A percentile compares a stretch with the other conserved stretches of the same genome.
Conservation (phyloP, 1,139 yeast genomes). For the Candida pseudoviswanathii region DNA sequence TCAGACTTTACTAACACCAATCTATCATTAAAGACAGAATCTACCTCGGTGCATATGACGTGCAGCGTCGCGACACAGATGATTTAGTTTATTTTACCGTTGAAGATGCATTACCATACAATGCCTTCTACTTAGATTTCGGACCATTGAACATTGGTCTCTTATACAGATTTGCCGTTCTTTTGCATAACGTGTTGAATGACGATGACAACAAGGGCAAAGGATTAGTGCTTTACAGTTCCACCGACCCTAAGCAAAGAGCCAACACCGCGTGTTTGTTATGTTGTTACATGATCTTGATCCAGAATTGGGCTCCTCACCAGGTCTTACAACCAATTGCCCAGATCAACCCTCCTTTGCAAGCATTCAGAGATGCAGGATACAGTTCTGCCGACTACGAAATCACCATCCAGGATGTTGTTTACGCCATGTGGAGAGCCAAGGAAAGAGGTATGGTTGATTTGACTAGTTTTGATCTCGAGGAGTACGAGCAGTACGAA, state of each 20-base stretch:
- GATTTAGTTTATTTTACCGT: conserved; percentile 86
- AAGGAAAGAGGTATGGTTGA: conserved; percentile 90
- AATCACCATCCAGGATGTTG: conserved; percentile 89
- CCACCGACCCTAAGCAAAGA: conserved; percentile 77
- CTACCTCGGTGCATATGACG: conserved; percentile 87
- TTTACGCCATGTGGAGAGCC: conserved; percentile 98
- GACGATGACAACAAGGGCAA: conserved; percentile 83
- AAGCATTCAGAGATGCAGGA: conserved; percentile 96
- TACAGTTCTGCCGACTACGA: conserved; percentile 94
- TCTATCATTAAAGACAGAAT: conserved; percentile 59
- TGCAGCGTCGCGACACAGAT: conserved; percentile 73
- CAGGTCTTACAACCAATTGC: conserved; percentile 93
- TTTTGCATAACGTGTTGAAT: conserved; percentile 85
- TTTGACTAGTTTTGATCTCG: conserved; percentile 83
- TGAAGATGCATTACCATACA: conserved; percentile 89
- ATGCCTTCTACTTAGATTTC: conserved; percentile 91
- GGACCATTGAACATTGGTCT: conserved; percentile 96
- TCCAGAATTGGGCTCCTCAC: conserved; percentile 98
- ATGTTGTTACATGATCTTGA: conserved; percentile 92
- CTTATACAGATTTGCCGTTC: conserved; percentile 91
- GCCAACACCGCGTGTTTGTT: conserved; percentile 94
- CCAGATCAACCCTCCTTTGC: conserved; percentile 91
- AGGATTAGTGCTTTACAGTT: conserved; percentile 87
- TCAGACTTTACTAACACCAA: conserved; percentile 22
- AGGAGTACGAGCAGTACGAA: conserved; percentile 92